Evolutionary conservation across 2,329 filamentous ascomycete genomes (phyloP), one percentile per base, ranked within the genome.

Genomic region (Ceratocystis cubensis): DNA sequence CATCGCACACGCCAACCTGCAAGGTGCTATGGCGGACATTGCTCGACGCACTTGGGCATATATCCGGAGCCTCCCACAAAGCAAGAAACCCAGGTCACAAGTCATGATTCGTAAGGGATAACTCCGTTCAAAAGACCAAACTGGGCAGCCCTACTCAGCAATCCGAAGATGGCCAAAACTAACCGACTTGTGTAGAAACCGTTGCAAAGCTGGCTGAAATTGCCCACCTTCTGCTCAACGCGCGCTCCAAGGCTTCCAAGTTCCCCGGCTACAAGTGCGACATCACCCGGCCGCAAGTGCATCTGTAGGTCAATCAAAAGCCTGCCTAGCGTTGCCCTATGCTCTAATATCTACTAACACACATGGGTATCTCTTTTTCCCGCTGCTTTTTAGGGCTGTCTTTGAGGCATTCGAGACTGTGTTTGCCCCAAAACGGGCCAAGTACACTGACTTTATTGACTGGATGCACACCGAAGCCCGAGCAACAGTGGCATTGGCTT

Each of bases 1-100:
- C 3, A 89, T 86, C 0, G 88, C 94, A 13, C 78, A 93, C 3
- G 75, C 77, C n/a, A 96, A 94, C 71, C 77, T 96, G 2, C 83
- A 87, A 71, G 80, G 81, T n/a, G 85, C 85, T 41, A 93, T 96
- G 71, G 72, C 79, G 20, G 90, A 95, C 74, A 86, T 88, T 5
- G 91, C 90, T 7, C 85, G 84, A 76, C 95, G 93, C 76, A 83
- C 83, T 78, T 84, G 81, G 80, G 81, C 81, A 0, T 87, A 87
- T 70, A 73, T 78, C 5, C 78, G 80, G 6, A 85, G 84, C 67
- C 77, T 96, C 41, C 79, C 82, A 1, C 73, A 72, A 44, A 71
- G 72, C 3, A 82, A 81, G 70, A 83, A 82, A 70, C 88, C 88
- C 1, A 75, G 79, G 5, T 73, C 79, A 2, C 75, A 73, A 37